A percentile compares a stretch with the other conserved stretches of the same genome.
These are phyloP conservation scores for Amanita molliuscula DNA, from an alignment of 768 basidiomycete genomes.

Conservation along the genomic window DNA sequence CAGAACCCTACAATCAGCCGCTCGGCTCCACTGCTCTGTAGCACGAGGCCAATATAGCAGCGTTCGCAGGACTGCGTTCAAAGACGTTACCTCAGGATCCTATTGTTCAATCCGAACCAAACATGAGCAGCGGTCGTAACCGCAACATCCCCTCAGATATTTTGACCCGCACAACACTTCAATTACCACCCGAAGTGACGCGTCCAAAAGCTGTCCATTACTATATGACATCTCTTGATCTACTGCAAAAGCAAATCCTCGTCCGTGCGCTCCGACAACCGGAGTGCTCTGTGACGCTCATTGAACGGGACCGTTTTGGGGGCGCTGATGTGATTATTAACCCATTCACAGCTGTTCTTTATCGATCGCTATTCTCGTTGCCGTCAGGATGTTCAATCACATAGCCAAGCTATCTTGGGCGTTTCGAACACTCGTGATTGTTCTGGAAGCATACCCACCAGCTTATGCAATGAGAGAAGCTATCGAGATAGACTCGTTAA, in stretches of 20 bases:
- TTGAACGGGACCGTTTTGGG: slow-evolving; percentile 45
- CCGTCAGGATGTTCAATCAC: slow-evolving; percentile 33
- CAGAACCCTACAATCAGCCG: not conserved
- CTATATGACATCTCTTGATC: slow-evolving; percentile 59
- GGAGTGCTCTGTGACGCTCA: slow-evolving; percentile 40
- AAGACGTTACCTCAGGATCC: not conserved
- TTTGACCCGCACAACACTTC: slow-evolving; percentile 33
- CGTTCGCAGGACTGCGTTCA: slow-evolving; percentile 32
- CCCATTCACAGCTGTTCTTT: slow-evolving; percentile 45
- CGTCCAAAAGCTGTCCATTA: slow-evolving; percentile 33
- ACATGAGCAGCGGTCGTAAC: slow-evolving; percentile 8
- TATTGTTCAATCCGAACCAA: not conserved
- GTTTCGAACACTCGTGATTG: slow-evolving; percentile 40
- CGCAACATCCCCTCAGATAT: slow-evolving; percentile 28
- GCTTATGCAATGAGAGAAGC: slow-evolving; percentile 18
- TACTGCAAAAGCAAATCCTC: slow-evolving; percentile 60
- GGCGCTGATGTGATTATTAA: slow-evolving; percentile 63
- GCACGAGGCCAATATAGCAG: slow-evolving; percentile 5
- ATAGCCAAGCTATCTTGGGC: slow-evolving; percentile 55
- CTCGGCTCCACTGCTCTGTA: not conserved
- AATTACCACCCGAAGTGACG: slow-evolving; percentile 22
- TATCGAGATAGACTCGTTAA: slow-evolving; percentile 14
- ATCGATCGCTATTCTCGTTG: slow-evolving; percentile 34
- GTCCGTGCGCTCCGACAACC: slow-evolving; percentile 37
- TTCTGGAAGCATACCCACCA: slow-evolving; percentile 61